A percentile compares a stretch with the other conserved stretches of the same genome.
Conservation (phyloP, 176 grass and related monocot genomes). For the Calamus simplicifolius region DNA sequence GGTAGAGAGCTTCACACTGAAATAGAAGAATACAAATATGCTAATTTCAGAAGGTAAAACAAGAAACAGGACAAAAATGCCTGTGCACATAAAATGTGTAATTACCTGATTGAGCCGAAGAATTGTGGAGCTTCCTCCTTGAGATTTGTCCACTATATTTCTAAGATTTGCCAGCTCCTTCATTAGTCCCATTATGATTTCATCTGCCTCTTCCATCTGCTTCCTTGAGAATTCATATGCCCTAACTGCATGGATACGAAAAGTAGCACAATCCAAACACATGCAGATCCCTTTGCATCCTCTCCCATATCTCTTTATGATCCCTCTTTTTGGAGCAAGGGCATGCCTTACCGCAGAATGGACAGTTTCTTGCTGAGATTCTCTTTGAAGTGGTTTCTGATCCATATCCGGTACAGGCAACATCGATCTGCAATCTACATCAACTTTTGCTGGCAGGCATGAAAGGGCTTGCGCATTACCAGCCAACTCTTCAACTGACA, state of each 20-base stretch:
- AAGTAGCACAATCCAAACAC: constrained; percentile 67
- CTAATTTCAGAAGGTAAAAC: not conserved
- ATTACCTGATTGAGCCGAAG: constrained; percentile 44
- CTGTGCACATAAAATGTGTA: not conserved
- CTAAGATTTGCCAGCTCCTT: constrained; percentile 54
- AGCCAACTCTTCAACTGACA: constrained; percentile 45
- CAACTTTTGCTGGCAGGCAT: constrained; percentile 5
- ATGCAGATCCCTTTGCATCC: constrained; percentile 78
- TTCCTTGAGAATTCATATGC: constrained; percentile 85
- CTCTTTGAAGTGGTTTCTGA: not conserved
- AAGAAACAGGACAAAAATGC: not conserved
- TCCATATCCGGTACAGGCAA: not conserved
- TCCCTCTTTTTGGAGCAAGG: constrained; percentile 49
- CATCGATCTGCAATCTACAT: constrained; percentile 9
- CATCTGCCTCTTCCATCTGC: constrained; percentile 83
- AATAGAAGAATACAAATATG: no score
- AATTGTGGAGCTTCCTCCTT: not conserved
- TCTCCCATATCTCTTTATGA: constrained; percentile 50
- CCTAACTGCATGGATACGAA: constrained; percentile 51
- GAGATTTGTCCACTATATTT: constrained; percentile 42
- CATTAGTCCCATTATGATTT: constrained; percentile 52
- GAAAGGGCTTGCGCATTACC: constrained; percentile 9
- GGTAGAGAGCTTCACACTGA: no score
- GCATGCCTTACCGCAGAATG: constrained; percentile 17
- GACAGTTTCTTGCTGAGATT: not conserved